These are phyloP conservation scores for Talaromyces nanjingensis DNA, from an alignment of 495 filamentous ascomycete genomes.

Conservation along the genomic window DNA sequence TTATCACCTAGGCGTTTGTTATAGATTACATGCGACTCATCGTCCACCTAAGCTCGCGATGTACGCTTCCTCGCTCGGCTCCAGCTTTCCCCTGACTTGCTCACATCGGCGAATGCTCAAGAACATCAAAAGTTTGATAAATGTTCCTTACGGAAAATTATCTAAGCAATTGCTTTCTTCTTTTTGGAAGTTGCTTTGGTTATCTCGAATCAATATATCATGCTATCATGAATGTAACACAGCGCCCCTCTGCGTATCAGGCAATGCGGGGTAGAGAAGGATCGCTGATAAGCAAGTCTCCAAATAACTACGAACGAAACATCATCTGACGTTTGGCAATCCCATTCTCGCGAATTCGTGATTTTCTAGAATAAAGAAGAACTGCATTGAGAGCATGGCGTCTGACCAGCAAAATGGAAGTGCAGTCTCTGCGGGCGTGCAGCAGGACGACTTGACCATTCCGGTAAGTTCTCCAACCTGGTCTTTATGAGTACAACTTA, in stretches of 20 bases:
- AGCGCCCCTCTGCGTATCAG: background rate
- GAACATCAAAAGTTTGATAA: too few species aligned
- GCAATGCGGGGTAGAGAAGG: background rate
- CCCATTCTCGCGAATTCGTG: background rate
- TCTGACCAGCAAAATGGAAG: background rate
- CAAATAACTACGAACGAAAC: background rate
- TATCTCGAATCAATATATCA: background rate
- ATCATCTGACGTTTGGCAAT: background rate
- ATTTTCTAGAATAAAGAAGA: background rate
- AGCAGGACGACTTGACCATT: slow-evolving; percentile 60
- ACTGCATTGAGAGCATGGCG: background rate
- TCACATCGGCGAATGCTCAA: too few species aligned
- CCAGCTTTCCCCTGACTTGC: too few species aligned
- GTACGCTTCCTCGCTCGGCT: too few species aligned
- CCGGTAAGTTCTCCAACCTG: slow-evolving; percentile 42
- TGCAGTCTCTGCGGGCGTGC: slow-evolving; percentile 44
- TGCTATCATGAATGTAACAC: background rate
- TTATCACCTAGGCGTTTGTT: too few species aligned
- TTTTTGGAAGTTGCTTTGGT: background rate
- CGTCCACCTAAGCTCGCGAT: too few species aligned
- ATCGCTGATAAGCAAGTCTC: background rate
- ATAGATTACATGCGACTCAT: too few species aligned
- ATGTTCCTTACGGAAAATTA: too few species aligned
- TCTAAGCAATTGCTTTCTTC: too few species aligned
- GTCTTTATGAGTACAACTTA: background rate